Evolutionary conservation across 805 yeast genomes (phyloP).

Genomic region (Lipomyces yamadae): DNA sequence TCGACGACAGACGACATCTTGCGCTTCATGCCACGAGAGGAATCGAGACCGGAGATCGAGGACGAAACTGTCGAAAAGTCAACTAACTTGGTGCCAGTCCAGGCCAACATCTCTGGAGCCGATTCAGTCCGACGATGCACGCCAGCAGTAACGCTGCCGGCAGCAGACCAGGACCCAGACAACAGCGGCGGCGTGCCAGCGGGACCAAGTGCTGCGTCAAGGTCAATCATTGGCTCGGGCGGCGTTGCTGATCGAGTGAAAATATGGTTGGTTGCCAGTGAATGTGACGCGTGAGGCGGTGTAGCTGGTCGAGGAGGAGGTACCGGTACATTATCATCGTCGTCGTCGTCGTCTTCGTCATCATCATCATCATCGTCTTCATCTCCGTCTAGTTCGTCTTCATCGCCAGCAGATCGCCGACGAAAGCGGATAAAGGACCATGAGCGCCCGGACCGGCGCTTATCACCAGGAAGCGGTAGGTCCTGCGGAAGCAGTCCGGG

Average conservation of each 20-base stretch:
- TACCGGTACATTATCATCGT: constrained; percentile 17
- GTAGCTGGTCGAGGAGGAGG: constrained; percentile 33
- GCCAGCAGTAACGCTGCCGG: constrained; percentile 18
- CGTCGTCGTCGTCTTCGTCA: constrained; percentile 23
- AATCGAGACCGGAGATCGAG: constrained; percentile 16
- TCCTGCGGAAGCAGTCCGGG: constrained; percentile 14
- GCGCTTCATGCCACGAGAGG: constrained; percentile 39
- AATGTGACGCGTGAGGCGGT: constrained; percentile 34
- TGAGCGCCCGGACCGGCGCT: constrained; percentile 43
- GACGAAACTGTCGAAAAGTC: constrained; percentile 28
- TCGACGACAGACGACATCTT: constrained; percentile 43
- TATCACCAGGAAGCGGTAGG: constrained; percentile 29
- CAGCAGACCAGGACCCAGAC: constrained; percentile 25
- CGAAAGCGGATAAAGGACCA: constrained; percentile 48
- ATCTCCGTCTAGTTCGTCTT: constrained; percentile 29
- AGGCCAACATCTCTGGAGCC: constrained; percentile 55
- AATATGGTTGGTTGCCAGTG: constrained; percentile 32
- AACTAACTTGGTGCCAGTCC: constrained; percentile 26
- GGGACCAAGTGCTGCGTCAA: constrained; percentile 57
- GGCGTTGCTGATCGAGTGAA: constrained; percentile 30
- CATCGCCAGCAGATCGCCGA: constrained; percentile 17
- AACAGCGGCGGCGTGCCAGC: constrained; percentile 42
- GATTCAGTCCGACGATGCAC: constrained; percentile 60
- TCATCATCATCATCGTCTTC: constrained; percentile 27
- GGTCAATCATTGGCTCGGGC: constrained; percentile 62